These are phyloP conservation scores for Sugiyamaella americana DNA, from an alignment of 805 yeast genomes.

Conservation along the genomic window DNA sequence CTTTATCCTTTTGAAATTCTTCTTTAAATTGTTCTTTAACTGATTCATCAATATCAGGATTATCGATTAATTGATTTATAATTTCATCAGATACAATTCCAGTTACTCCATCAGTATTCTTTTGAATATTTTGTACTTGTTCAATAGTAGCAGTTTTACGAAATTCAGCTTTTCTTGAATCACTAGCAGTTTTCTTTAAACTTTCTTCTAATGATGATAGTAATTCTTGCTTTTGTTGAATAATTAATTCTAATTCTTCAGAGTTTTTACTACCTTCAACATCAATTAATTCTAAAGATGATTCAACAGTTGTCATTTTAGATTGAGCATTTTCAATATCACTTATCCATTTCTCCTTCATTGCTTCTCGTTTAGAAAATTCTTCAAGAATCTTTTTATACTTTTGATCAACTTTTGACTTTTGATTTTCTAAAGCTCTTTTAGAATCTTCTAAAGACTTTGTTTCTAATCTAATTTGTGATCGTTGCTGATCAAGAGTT, in stretches of 20 bases:
- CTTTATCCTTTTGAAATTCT: constrained; percentile 19
- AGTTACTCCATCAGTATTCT: constrained; percentile 19
- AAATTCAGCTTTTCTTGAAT: constrained; percentile 11
- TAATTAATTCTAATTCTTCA: constrained; percentile 10
- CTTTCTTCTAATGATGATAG: constrained; percentile 19
- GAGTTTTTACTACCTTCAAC: constrained; percentile 11
- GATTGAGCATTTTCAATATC: constrained; percentile 22
- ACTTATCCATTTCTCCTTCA: constrained; percentile 17
- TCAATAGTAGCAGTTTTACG: constrained; percentile 10
- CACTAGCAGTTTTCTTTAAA: constrained; percentile 10
- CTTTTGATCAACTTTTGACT: constrained; percentile 27
- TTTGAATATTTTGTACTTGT: constrained; percentile 12
- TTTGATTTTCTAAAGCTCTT: constrained; percentile 33
- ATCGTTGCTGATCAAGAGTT: constrained; percentile 29
- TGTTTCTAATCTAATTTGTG: constrained; percentile 32
- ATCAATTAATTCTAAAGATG: constrained; percentile 8
- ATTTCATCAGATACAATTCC: constrained; percentile 10
- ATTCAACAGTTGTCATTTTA: constrained; percentile 14
- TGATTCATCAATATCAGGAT: constrained; percentile 9
- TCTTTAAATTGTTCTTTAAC: constrained; percentile 13
- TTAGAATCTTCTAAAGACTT: constrained; percentile 34
- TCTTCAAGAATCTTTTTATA: constrained; percentile 19
- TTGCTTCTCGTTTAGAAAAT: constrained; percentile 9
- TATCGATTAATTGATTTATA: not conserved
- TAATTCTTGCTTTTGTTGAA: constrained; percentile 14